Base-by-base conservation (phyloP, 2,329 filamentous ascomycete genomes). In the Aspergillus intermedius region DNA sequence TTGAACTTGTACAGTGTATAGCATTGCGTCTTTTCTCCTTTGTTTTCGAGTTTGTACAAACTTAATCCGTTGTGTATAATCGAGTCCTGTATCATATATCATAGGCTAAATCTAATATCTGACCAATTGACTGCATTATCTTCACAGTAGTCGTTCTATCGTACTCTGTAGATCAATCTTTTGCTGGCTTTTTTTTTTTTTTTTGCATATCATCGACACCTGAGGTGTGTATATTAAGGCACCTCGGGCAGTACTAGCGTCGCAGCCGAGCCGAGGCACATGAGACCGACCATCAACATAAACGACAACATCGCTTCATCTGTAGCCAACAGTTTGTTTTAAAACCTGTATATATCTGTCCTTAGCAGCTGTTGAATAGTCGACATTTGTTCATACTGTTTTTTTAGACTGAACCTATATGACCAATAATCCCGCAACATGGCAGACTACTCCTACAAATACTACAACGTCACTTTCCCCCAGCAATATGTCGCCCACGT, bases 401-500 rank as follows among this genome's bases (percentile, higher is more conserved):
- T 19, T 19, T 19, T 19, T 19, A 19, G 3, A 19, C 17, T 3
- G 17, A 19, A 19, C 3, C 17, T 19, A 19, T 19, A 19, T 19
- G 17, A 19, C 17, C 17, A 19, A 19, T 19, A 19, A 19, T 4
- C 2, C 17, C 47, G 17, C 17, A 59, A 34, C 40, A 65, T 65
- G 62, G 45, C 61, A 28, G 39, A 53, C 41, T 59, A 61, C 50
- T 45, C 51, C 10, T 61, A 55, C 53, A 58, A 84, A 57, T 76
- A 87, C 75, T 90, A 89, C 78, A 81, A 83, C 56, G 76, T 94
- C 58, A 82, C 79, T n/a, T 83, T 82, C 39, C 88, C 90, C 1
- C 62, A 73, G 34, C 78, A 84, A 61, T 83, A 83, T 73, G 84
- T 96, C 44, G 87, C 84, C n/a, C 88, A 95, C 66, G 86, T 97